Conservation (phyloP, 495 filamentous ascomycete genomes). For the Penicillium paxilli region DNA sequence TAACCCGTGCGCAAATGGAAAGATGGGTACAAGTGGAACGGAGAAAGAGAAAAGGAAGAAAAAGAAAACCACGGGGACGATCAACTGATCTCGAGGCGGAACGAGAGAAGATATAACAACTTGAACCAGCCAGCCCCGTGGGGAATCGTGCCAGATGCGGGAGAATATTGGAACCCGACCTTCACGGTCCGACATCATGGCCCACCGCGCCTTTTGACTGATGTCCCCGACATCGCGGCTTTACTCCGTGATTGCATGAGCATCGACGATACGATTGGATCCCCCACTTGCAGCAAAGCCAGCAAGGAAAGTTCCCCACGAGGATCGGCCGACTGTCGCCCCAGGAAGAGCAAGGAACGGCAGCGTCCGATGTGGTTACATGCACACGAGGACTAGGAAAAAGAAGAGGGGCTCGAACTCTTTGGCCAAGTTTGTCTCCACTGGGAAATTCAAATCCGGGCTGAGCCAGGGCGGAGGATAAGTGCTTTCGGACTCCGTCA, state of each 20-base stretch:
- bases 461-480: not conserved
- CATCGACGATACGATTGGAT: not conserved
- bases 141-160: not conserved
- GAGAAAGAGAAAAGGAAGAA: not conserved
- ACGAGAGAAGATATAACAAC: not conserved
- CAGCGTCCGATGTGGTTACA: constrained; percentile 11
- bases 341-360: constrained; percentile 11
- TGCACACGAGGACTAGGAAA: not conserved
- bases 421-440: not conserved
- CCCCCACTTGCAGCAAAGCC: not conserved
- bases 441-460: not conserved
- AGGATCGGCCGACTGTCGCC: constrained; percentile 17
- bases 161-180: not conserved
- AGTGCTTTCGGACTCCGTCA: not conserved
- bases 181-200: not conserved
- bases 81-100: not conserved
- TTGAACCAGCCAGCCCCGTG: not conserved
- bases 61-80: not conserved
- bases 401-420: not conserved
- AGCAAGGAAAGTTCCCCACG: constrained; percentile 15
- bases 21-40: not conserved
- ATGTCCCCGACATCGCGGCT: not conserved
- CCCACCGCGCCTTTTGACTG: not conserved
- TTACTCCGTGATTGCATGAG: not conserved
- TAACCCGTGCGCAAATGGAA: not conserved